Base-by-base conservation (phyloP, 768 basidiomycete species). In the Pleurotus eryngii region DNA sequence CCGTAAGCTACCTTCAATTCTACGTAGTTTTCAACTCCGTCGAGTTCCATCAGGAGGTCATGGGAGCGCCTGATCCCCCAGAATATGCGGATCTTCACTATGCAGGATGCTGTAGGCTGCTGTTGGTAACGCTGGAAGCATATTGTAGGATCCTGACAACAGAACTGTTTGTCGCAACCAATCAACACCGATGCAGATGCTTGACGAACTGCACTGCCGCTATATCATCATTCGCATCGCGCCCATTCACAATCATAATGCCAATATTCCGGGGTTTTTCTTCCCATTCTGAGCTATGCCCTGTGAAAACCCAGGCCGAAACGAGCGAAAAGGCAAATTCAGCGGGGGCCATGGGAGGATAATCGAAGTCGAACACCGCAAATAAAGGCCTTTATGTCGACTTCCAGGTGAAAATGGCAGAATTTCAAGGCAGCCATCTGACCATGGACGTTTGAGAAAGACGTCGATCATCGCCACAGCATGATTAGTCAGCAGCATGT, bases 401-500 rank as follows among this genome's bases (percentile, higher is more conserved):
- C 17, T 20, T 20, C 49, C 49, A 51, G 49, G 49, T 51, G 49
- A 51, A 51, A 51, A 51, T 35, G 5, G 26, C 27, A 8, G 11
- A 37, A 17, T 48, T 26, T 9, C 24, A 26, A 20, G 17, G 18
- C n/a, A 30, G n/a, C 12, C n/a, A n/a, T 35, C 30, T 35, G 30
- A 51, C 17, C 9, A 14, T 27, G 7, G 26, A 30, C 39, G 51
- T 53, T 53, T 53, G 51, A 53, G 51, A 18, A 38, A 54, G 51
- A 54, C 37, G 51, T 54, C 51, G 51, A 54, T 54, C 51, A 54
- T 54, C 39, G 37, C 35, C 26, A 20, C 20, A 37, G 22, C 30
- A 54, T 54, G 51, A 54, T 54, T 54, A 54, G 51, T 54, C 51
- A 54, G 51, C 51, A 54, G 22, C 27, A 54, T 40, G 51, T 48